A percentile compares a stretch with the other conserved stretches of the same genome.
These are phyloP conservation scores for Microthyrium microscopicum DNA, from an alignment of 2,329 filamentous ascomycete species.

Conservation along the genomic window DNA sequence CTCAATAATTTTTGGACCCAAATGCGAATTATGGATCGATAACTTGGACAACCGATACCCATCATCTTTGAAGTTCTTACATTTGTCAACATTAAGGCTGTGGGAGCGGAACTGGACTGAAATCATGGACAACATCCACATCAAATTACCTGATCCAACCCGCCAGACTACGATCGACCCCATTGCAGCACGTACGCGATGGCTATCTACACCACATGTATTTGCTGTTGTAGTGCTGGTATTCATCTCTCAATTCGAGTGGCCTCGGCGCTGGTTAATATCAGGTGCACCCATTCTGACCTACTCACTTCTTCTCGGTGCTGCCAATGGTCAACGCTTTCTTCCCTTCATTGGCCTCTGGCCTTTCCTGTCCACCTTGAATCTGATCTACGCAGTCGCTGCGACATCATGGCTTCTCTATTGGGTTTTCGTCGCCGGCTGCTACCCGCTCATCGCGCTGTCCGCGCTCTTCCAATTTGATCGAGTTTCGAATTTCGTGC, in stretches of 20 bases:
- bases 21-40: no score
- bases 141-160: no score
- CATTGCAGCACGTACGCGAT: no score
- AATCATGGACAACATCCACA: no score
- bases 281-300: constrained; percentile 17
- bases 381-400: constrained; percentile 29
- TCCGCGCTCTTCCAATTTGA: constrained; percentile 32
- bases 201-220: no score
- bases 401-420: constrained; percentile 37
- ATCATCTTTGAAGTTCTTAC: no score
- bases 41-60: no score
- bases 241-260: constrained; percentile 11
- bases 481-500: constrained; percentile 19
- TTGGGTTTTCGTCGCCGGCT: constrained; percentile 23
- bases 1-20: no score
- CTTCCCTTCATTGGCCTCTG: constrained; percentile 29
- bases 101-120: no score
- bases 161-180: no score
- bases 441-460: constrained; percentile 26
- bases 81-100: no score
- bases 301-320: constrained; percentile 13
- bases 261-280: constrained; percentile 16
- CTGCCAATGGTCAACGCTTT: constrained; percentile 19
- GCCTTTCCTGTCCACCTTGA: constrained; percentile 29
- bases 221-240: constrained; percentile 5